Percentiles rank a stretch among this genome's conserved stretches.
These are phyloP conservation scores for Phytopythium oedochilum DNA, from an alignment of 352 stramenopile species.

Conservation along the genomic window DNA sequence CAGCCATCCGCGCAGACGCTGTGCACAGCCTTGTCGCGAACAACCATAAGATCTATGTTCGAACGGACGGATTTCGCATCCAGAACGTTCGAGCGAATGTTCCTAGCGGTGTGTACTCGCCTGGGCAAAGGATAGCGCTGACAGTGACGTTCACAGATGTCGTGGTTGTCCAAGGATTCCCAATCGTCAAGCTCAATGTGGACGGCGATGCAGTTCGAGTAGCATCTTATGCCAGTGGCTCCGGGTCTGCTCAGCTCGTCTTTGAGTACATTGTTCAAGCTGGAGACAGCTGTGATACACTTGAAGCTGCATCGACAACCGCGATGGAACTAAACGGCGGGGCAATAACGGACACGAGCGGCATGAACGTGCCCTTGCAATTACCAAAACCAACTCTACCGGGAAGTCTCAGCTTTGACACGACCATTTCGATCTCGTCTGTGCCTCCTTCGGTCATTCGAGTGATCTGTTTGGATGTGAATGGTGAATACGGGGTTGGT, in stretches of 20 bases:
- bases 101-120: slow-evolving; percentile 41
- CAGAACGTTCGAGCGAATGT: slow-evolving; percentile 26
- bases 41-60: slow-evolving; percentile 51
- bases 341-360: slow-evolving; percentile 37
- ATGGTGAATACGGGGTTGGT: slow-evolving; percentile 37
- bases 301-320: slow-evolving; percentile 44
- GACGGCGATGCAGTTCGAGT: slow-evolving; percentile 23
- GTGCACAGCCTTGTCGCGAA: slow-evolving; percentile 57
- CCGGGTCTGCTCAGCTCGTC: slow-evolving; percentile 26
- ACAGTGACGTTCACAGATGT: slow-evolving; percentile 39
- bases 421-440: slow-evolving; percentile 42
- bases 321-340: slow-evolving; percentile 49
- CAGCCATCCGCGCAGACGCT: slow-evolving; percentile 38
- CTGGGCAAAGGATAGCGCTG: slow-evolving; percentile 52
- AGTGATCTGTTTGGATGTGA: slow-evolving; percentile 27
- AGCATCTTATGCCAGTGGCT: slow-evolving; percentile 50
- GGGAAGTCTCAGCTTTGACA: slow-evolving; percentile 41
- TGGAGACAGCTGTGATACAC: slow-evolving; percentile 33
- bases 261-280: slow-evolving; percentile 55
- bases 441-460: slow-evolving; percentile 25
- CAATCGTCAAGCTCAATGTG: slow-evolving; percentile 43
- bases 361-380: slow-evolving; percentile 41
- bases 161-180: slow-evolving; percentile 47
- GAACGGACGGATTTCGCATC: slow-evolving; percentile 55
- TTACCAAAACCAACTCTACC: slow-evolving; percentile 21